Evolutionary conservation across 768 basidiomycete species (phyloP), one percentile per base, ranked within the genome.

Genomic region (Filobasidium wieringae): DNA sequence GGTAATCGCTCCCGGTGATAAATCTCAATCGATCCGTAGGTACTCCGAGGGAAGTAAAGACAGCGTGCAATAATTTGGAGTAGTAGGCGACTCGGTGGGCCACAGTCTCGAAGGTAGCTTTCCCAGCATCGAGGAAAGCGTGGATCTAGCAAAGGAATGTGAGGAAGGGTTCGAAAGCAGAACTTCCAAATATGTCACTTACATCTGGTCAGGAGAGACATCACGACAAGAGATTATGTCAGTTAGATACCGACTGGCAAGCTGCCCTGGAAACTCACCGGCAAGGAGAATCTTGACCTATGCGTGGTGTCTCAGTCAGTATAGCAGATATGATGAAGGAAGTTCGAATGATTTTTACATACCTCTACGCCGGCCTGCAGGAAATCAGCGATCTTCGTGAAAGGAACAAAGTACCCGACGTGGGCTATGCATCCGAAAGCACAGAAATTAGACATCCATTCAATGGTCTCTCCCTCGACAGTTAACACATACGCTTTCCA

Each of bases 361-460:
- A 61, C 52, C 27, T 34, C 53, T 2, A 91, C 90, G n/a, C 84
- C 92, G 0, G 92, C 93, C 39, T 82, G 80, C 41, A 97, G 76
- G 74, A 99, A 97, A 76, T 97, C 93, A 8, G 91, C 89, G 57
- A 99, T 88, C 78, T 99, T 99, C 24, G 82, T 84, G 60, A 97
- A 76, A 1, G 95, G 84, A 0, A 93, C 93, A 71, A 95, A 93
- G 79, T 99, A 99, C 6, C 88, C 95, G 58, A 97, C 85, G 68
- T 97, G 95, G 7, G 93, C 93, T 97, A 66, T 19, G n/a, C n/a
- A n/a, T n/a, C n/a, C n/a, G n/a, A n/a, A n/a, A 9, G 30, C 11
- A 19, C 14, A 11, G 36, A 14, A 15, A 7, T 9, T 9, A 9
- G 39, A 27, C 32, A 43, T 29, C 24, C n/a, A 9, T 34, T 3